These are phyloP conservation scores for Pythium rhizo-oryzae DNA, from an alignment of 352 stramenopile species.

Conservation along the genomic window DNA sequence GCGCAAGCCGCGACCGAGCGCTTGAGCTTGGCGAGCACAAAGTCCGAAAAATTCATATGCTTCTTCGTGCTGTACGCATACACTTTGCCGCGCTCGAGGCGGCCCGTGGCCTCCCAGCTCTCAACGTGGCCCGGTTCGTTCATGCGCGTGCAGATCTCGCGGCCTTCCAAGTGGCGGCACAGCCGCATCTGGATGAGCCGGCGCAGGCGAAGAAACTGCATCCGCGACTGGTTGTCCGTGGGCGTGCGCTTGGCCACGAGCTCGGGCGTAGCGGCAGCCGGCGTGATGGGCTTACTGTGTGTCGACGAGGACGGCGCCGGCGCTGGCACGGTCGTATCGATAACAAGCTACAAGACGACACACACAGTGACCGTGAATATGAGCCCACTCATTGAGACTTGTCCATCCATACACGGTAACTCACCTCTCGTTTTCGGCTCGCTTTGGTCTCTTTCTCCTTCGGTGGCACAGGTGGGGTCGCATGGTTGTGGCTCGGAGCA, in stretches of 20 bases:
- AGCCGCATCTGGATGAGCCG: conserved; percentile 71
- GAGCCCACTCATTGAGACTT: neutral
- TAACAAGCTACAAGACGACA: conserved; percentile 11
- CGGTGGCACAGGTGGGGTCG: neutral
- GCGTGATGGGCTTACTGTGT: conserved; percentile 17
- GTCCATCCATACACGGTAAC: neutral
- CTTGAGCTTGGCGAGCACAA: conserved; percentile 47
- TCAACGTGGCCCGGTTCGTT: conserved; percentile 31
- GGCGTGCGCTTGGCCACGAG: conserved; percentile 28
- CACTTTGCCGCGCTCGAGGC: conserved; percentile 56
- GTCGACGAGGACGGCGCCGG: neutral
- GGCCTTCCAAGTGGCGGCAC: conserved; percentile 66
- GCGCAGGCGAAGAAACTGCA: conserved; percentile 58
- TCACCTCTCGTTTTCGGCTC: conserved; percentile 27
- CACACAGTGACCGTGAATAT: neutral
- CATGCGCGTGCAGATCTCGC: conserved; percentile 46
- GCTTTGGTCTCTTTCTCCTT: conserved; percentile 23
- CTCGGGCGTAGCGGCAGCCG: conserved; percentile 24
- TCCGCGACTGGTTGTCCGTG: conserved; percentile 31
- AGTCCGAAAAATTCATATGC: conserved; percentile 63
- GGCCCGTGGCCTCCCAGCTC: conserved; percentile 47
- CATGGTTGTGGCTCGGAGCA: neutral
- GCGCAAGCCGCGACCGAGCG: conserved; percentile 56
- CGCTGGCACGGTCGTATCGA: conserved; percentile 14
- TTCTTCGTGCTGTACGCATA: conserved; percentile 52